Percentiles rank a stretch among this genome's conserved stretches.
These are phyloP conservation scores for Camillea tinctor DNA, from an alignment of 2,329 filamentous ascomycete species.

Conservation along the genomic window DNA sequence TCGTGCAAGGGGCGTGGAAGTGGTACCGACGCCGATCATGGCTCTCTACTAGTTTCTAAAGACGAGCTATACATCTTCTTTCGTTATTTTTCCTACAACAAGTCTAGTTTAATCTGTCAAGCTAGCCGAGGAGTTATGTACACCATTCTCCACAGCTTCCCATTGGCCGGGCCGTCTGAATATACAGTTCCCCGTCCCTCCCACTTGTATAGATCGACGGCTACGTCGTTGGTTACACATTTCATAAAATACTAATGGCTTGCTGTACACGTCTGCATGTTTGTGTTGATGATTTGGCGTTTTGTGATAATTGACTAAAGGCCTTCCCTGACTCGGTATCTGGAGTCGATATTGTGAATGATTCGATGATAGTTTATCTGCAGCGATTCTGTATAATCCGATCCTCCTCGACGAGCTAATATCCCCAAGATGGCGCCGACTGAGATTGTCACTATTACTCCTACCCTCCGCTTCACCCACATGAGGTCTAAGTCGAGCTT, in stretches of 20 bases:
- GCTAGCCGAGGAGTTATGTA: conserved; percentile 13
- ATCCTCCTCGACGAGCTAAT: neutral
- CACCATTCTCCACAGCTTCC: conserved; percentile 6
- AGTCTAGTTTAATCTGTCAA: conserved; percentile 25
- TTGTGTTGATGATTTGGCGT: neutral
- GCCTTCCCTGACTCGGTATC: neutral
- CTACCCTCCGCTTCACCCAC: conserved; percentile 3
- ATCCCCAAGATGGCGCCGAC: conserved; percentile 12
- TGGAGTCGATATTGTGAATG: neutral
- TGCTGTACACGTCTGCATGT: neutral
- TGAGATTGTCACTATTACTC: conserved; percentile 4
- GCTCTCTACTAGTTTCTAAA: neutral
- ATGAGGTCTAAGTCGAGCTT: neutral
- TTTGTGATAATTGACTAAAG: neutral
- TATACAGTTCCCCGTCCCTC: neutral
- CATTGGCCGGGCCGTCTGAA: conserved; percentile 10
- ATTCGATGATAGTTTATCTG: neutral
- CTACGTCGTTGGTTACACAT: neutral
- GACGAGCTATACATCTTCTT: neutral
- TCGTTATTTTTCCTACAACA: conserved; percentile 28
- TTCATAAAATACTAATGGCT: neutral
- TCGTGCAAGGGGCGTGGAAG: neutral
- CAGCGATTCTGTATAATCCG: neutral
- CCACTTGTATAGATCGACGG: neutral
- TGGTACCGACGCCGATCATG: neutral